A percentile compares a stretch with the other conserved stretches of the same genome.
Conservation (phyloP, 345 rosid genomes). For the Xanthoceras sorbifolium region DNA sequence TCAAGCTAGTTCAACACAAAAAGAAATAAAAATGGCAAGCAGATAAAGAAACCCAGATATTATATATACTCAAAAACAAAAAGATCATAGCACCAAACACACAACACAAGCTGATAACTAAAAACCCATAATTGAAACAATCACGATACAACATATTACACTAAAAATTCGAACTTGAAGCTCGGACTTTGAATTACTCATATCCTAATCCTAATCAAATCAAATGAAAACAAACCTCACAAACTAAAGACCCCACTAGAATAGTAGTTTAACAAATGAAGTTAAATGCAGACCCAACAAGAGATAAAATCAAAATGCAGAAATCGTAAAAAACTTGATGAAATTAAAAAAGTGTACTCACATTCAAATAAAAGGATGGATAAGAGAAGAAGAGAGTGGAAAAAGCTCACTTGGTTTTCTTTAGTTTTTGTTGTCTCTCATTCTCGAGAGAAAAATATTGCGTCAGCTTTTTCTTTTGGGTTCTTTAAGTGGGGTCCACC, state of each 20-base stretch:
- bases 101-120: neutral
- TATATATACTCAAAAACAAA: too few species aligned
- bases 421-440: conserved; percentile 12
- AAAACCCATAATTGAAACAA: neutral
- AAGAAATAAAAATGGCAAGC: neutral
- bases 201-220: conserved; percentile 3
- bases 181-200: neutral
- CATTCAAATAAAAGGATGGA: neutral
- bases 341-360: neutral
- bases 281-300: neutral
- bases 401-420: conserved; percentile 12
- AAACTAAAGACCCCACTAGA: neutral
- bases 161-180: neutral
- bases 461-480: conserved; percentile 13
- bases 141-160: neutral
- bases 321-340: neutral
- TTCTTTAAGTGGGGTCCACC: neutral
- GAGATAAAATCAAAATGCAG: conserved; percentile 1
- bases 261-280: conserved; percentile 11
- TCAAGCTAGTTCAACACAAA: neutral
- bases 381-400: neutral
- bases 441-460: conserved; percentile 20
- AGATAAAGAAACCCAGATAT: neutral
- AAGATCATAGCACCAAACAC: neutral
- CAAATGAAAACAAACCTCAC: conserved; percentile 3